Evolutionary conservation across 2,329 filamentous ascomycete species (phyloP).

Genomic region (Colletotrichum graminicola): DNA sequence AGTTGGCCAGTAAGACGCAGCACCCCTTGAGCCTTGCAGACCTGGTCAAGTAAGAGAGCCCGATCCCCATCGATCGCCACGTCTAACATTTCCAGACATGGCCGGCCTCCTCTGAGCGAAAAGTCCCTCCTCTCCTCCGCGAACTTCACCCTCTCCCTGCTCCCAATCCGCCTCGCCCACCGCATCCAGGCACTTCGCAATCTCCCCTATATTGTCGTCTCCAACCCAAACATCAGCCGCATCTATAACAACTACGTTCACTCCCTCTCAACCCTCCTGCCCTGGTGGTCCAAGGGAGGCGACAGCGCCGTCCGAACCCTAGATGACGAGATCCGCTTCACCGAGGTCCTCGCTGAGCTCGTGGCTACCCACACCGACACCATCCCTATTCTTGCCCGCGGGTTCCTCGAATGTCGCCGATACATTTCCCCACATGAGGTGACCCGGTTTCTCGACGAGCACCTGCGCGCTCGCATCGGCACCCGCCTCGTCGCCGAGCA

Average conservation of each 20-base stretch:
- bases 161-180: conserved; percentile 92
- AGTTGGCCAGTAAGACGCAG: conserved; percentile 81
- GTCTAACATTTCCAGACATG: conserved; percentile 65
- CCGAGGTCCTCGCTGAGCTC: conserved; percentile 92
- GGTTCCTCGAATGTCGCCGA: conserved; percentile 91
- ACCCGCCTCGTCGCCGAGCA: conserved; percentile 96
- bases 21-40: conserved; percentile 88
- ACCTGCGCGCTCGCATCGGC: conserved; percentile 92
- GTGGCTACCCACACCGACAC: conserved; percentile 95
- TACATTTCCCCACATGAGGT: conserved; percentile 88
- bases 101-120: conserved; percentile 85
- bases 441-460: conserved; percentile 92
- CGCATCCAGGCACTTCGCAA: conserved; percentile 94
- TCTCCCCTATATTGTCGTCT: conserved; percentile 96
- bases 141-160: conserved; percentile 93
- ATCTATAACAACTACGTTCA: conserved; percentile 98
- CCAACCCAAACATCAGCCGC: conserved; percentile 93
- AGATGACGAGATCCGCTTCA: conserved; percentile 91
- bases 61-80: not conserved
- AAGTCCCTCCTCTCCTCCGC: conserved; percentile 87
- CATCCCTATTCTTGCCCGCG: conserved; percentile 90
- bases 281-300: conserved; percentile 67
- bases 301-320: conserved; percentile 74
- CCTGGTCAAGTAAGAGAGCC: conserved; percentile 78
- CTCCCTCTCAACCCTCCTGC: conserved; percentile 89